A percentile compares a stretch with the other conserved stretches of the same genome.
These are phyloP conservation scores for Murraya paniculata DNA, from an alignment of 345 rosid species.

Conservation along the genomic window DNA sequence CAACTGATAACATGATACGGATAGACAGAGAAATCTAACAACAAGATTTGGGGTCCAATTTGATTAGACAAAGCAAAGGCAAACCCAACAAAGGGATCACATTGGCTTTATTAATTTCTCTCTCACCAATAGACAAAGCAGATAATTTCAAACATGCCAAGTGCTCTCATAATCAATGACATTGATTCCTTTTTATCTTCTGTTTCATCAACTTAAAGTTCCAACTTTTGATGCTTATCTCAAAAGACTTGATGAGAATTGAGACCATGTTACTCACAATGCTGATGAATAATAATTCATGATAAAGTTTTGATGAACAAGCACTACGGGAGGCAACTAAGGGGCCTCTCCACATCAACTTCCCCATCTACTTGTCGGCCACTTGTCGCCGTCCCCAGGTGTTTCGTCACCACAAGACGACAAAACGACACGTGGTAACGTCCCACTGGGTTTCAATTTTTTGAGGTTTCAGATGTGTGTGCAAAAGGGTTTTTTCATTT, in stretches of 20 bases:
- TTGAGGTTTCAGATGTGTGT: not conserved
- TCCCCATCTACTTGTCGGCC: slow-evolving; percentile 36
- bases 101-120: not conserved
- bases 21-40: slow-evolving; percentile 33
- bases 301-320: slow-evolving; percentile 8
- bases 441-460: not conserved
- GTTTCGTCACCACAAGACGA: not conserved
- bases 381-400: slow-evolving; percentile 19
- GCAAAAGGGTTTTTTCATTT: not conserved
- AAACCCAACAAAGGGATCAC: slow-evolving; percentile 22
- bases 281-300: not conserved
- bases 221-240: slow-evolving; percentile 18
- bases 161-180: slow-evolving; percentile 12
- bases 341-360: slow-evolving; percentile 18
- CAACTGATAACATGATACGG: slow-evolving; percentile 11
- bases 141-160: slow-evolving; percentile 15
- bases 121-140: slow-evolving; percentile 17
- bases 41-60: slow-evolving; percentile 26
- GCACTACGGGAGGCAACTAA: slow-evolving; percentile 20
- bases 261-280: not conserved
- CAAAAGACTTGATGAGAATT: not conserved
- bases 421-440: slow-evolving; percentile 1
- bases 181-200: not conserved
- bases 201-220: slow-evolving; percentile 16
- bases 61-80: slow-evolving; percentile 33